A percentile compares a stretch with the other conserved stretches of the same genome.
Conservation (phyloP, 2,329 filamentous ascomycete species). For the Arthrobotrys sinensis region DNA sequence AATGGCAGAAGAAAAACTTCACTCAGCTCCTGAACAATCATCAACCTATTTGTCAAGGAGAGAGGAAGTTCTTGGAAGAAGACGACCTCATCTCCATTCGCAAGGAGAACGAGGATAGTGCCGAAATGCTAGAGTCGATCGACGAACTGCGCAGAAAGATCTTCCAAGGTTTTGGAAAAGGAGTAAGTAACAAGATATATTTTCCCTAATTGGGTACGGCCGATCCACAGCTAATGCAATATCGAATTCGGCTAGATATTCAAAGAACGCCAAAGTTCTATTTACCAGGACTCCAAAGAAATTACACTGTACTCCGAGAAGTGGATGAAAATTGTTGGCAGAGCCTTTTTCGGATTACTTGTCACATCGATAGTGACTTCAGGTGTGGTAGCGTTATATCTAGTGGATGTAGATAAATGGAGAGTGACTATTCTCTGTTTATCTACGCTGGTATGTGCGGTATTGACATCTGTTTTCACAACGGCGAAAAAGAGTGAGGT, state of each 20-base stretch:
- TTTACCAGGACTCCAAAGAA: constrained; percentile 18
- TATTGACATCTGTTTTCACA: constrained; percentile 44
- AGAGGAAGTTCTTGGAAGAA: constrained; percentile 31
- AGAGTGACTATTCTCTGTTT: constrained; percentile 24
- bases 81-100: constrained; percentile 34
- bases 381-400: constrained; percentile 29
- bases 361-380: constrained; percentile 14
- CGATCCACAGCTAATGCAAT: neutral
- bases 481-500: constrained; percentile 52
- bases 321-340: constrained; percentile 18
- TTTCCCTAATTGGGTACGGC: neutral
- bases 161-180: neutral
- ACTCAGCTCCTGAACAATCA: constrained; percentile 10
- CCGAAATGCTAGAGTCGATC: constrained; percentile 38
- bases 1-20: constrained; percentile 41
- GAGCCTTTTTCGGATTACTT: constrained; percentile 28
- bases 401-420: constrained; percentile 13
- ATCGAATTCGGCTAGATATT: constrained; percentile 18
- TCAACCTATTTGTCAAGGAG: constrained; percentile 8
- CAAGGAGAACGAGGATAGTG: constrained; percentile 34
- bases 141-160: constrained; percentile 9
- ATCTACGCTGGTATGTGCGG: constrained; percentile 22
- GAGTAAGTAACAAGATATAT: neutral
- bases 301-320: constrained; percentile 17
- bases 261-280: constrained; percentile 1